Evolutionary conservation across 345 rosid species (phyloP).

Genomic region (Abelmoschus esculentus): DNA sequence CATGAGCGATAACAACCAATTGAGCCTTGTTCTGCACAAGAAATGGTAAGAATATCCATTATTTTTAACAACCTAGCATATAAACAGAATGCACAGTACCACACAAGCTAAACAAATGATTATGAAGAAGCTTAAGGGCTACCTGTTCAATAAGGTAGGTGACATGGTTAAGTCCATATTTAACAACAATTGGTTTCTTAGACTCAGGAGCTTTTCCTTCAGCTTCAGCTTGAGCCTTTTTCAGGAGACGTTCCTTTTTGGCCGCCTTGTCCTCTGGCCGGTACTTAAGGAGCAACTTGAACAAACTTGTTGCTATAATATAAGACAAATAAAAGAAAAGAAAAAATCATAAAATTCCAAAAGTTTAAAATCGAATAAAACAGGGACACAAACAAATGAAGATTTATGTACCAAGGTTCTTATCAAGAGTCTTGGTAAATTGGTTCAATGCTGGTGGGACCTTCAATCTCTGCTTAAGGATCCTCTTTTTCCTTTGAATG

Average conservation of each 20-base stretch:
- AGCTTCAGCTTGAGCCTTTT: conserved; percentile 54
- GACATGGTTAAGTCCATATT: conserved; percentile 66
- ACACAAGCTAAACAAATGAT: not conserved
- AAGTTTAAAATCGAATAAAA: not conserved
- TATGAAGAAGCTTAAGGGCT: not conserved
- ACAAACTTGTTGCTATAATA: conserved; percentile 43
- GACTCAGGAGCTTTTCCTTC: conserved; percentile 49
- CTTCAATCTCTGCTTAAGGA: conserved; percentile 44
- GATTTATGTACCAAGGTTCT: conserved; percentile 31
- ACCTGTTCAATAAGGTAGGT: conserved; percentile 78
- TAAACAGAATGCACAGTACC: not conserved
- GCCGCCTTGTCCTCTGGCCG: not conserved
- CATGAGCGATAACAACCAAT: conserved; percentile 72
- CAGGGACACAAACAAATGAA: not conserved
- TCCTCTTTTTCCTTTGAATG: conserved; percentile 49
- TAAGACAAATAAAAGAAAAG: not conserved
- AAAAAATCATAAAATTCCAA: not conserved
- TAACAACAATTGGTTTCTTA: conserved; percentile 64
- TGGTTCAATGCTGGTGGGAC: conserved; percentile 54
- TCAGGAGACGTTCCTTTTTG: conserved; percentile 43
- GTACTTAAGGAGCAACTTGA: conserved; percentile 62
- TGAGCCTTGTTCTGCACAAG: conserved; percentile 57
- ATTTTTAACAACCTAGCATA: not conserved
- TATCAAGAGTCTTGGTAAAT: conserved; percentile 49
- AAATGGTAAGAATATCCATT: not conserved